phyloP scores from a whole-genome alignment of 768 basidiomycete genomes.

The Psilocybe subaeruginosa region DNA sequence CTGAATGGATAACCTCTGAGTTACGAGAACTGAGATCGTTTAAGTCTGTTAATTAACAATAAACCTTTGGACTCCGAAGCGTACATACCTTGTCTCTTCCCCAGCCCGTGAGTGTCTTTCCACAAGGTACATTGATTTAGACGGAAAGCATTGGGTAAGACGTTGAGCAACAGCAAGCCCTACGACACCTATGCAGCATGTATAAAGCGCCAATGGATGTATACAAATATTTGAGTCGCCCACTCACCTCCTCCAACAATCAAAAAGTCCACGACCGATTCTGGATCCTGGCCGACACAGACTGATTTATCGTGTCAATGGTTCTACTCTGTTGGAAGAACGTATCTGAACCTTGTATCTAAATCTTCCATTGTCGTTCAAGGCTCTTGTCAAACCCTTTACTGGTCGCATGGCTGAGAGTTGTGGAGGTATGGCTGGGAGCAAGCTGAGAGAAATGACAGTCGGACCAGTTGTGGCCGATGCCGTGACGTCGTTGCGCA shows the following conservation, averaged over 20 bases:
- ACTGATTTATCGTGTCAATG: neutral
- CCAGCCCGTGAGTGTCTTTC: slow-evolving; percentile 78
- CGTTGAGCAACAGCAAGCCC: slow-evolving; percentile 86
- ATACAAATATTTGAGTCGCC: neutral
- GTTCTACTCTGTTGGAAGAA: neutral
- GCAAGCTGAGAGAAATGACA: too few relatives aligned
- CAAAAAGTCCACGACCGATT: slow-evolving; percentile 77
- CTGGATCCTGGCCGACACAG: slow-evolving; percentile 51
- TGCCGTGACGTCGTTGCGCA: neutral
- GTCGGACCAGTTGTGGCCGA: too few relatives aligned
- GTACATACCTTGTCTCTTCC: slow-evolving; percentile 79
- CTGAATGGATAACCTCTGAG: slow-evolving; percentile 94
- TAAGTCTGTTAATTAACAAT: neutral
- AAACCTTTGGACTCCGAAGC: neutral
- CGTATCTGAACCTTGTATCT: slow-evolving; percentile 55
- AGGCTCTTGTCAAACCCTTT: slow-evolving; percentile 56
- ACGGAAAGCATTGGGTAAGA: slow-evolving; percentile 63
- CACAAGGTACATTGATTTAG: slow-evolving; percentile 76
- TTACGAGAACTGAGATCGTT: slow-evolving; percentile 72
- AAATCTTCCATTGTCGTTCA: slow-evolving; percentile 64
- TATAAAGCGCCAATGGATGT: neutral
- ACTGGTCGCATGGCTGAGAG: slow-evolving; percentile 34
- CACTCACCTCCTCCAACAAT: slow-evolving; percentile 83
- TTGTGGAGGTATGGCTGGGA: neutral
- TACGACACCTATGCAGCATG: slow-evolving; percentile 58